A percentile compares a stretch with the other conserved stretches of the same genome.
These are phyloP conservation scores for Canna indica DNA, from an alignment of 176 grass and related monocot species.

Conservation along the genomic window DNA sequence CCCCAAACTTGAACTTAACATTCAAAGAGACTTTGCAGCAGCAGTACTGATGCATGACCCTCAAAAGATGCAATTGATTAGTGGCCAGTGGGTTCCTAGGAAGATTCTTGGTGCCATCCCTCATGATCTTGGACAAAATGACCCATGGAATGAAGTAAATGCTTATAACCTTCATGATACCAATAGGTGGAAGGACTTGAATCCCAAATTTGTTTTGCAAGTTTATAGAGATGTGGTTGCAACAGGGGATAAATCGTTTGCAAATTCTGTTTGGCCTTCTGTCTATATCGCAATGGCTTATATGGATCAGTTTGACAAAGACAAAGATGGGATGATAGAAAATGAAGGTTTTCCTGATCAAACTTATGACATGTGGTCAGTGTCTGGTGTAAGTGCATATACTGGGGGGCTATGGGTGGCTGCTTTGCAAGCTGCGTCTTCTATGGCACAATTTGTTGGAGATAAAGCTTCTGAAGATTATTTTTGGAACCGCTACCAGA, in stretches of 20 bases:
- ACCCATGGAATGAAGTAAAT: slow-evolving; percentile 91
- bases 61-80: slow-evolving; percentile 54
- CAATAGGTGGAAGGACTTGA: slow-evolving; percentile 87
- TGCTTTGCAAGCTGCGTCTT: slow-evolving; percentile 70
- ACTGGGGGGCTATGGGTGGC: slow-evolving; percentile 91
- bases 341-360: slow-evolving; percentile 87
- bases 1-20: slow-evolving; percentile 75
- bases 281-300: slow-evolving; percentile 97
- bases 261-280: slow-evolving; percentile 85
- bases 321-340: slow-evolving; percentile 99
- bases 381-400: slow-evolving; percentile 79
- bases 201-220: slow-evolving; percentile 93
- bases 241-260: slow-evolving; percentile 76
- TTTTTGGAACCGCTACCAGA: slow-evolving; percentile 80
- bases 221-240: slow-evolving; percentile 77
- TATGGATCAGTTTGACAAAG: slow-evolving; percentile 98
- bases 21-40: slow-evolving; percentile 89
- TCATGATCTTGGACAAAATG: slow-evolving; percentile 82
- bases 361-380: slow-evolving; percentile 92
- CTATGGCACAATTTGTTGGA: slow-evolving; percentile 63
- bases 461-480: slow-evolving; percentile 72
- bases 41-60: slow-evolving; percentile 96
- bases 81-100: slow-evolving; percentile 59
- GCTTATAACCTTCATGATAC: slow-evolving; percentile 77
- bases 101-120: slow-evolving; percentile 91